Percentiles rank a stretch among this genome's conserved stretches.
Evolutionary conservation across 2,329 filamentous ascomycete species (phyloP).

Genomic region (Diaporthe sp.): DNA sequence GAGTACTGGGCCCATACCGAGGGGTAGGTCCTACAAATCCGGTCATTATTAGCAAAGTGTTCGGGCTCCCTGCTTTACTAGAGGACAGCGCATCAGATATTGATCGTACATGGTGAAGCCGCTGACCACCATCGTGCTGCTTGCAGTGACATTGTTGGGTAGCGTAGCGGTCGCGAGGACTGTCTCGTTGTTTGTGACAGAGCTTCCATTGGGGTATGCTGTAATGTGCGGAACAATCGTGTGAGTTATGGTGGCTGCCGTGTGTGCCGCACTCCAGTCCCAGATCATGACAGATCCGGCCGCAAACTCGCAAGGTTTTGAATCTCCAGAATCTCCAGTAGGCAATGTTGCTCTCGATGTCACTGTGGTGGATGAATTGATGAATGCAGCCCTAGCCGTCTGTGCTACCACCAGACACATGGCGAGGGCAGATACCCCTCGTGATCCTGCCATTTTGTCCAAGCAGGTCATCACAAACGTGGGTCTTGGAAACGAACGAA

Average conservation of each 20-base stretch:
- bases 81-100: not conserved
- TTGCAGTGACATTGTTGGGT: not conserved
- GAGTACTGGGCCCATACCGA: constrained; percentile 17
- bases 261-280: constrained; percentile 5
- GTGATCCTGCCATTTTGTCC: not conserved
- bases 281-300: constrained; percentile 17
- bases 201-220: constrained; percentile 18
- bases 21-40: not conserved
- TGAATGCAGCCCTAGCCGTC: not conserved
- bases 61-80: too few species aligned
- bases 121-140: constrained; percentile 2
- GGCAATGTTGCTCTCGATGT: not conserved
- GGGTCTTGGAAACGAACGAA: not conserved
- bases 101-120: constrained; percentile 22
- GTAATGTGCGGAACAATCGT: constrained; percentile 15
- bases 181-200: constrained; percentile 7
- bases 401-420: not conserved
- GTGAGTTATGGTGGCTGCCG: not conserved
- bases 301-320: not conserved
- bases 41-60: not conserved
- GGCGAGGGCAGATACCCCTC: not conserved
- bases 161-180: not conserved
- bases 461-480: not conserved
- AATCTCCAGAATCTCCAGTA: not conserved
- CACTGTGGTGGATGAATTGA: not conserved